Conservation (phyloP, 208 protist species). For the Trypanosoma caninum region DNA sequence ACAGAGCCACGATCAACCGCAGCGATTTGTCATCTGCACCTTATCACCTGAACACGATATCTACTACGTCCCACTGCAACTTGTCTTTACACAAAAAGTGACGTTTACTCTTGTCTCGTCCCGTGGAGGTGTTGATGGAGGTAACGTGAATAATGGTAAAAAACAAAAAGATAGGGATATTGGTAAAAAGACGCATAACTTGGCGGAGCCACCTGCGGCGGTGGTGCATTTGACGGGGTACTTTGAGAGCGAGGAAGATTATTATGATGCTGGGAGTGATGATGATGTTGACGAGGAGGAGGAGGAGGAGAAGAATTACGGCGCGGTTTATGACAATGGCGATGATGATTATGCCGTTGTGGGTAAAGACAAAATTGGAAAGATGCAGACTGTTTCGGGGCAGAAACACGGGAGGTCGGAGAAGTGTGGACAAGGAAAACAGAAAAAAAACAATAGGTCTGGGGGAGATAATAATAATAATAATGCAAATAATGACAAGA, state of each 20-base stretch:
- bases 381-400: too few species aligned
- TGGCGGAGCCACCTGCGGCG: not conserved
- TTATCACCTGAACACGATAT: conserved; percentile 37
- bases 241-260: conserved; percentile 55
- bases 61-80: conserved; percentile 63
- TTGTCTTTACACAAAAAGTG: conserved; percentile 57
- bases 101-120: conserved; percentile 66
- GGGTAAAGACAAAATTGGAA: conserved; percentile 12
- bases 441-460: conserved; percentile 9
- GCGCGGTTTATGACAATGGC: conserved; percentile 27
- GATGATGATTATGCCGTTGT: conserved; percentile 9
- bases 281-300: conserved; percentile 27
- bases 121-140: too few species aligned
- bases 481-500: too few species aligned
- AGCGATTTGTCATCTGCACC: conserved; percentile 60
- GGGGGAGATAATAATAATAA: too few species aligned
- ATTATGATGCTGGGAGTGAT: conserved; percentile 16
- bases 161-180: not conserved
- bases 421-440: not conserved
- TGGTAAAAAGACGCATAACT: not conserved
- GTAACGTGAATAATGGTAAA: not conserved
- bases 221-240: conserved; percentile 79
- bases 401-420: not conserved
- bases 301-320: conserved; percentile 1
- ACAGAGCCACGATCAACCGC: conserved; percentile 56